These are phyloP conservation scores for Hypsizygus marmoreus DNA, from an alignment of 768 basidiomycete genomes.

Conservation along the genomic window DNA sequence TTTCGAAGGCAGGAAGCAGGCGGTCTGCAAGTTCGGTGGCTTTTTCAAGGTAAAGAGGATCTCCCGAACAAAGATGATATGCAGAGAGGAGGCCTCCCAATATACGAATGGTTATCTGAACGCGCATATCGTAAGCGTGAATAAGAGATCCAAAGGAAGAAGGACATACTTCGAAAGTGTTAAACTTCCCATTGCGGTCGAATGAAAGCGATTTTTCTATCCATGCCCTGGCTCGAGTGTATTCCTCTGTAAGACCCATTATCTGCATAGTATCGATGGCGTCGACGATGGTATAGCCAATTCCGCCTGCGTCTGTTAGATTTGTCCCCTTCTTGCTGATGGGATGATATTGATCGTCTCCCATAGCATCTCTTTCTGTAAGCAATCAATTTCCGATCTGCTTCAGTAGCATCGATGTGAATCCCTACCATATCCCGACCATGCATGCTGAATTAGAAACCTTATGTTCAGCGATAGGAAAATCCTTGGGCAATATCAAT, in stretches of 20 bases:
- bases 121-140: not conserved
- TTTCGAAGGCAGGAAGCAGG: constrained; percentile 80
- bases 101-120: constrained; percentile 88
- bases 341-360: constrained; percentile 91
- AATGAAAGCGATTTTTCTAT: constrained; percentile 68
- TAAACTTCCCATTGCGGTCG: constrained; percentile 79
- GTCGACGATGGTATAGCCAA: constrained; percentile 91
- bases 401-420: too few species aligned
- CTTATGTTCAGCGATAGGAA: constrained; percentile 9
- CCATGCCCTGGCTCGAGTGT: constrained; percentile 79
- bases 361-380: constrained; percentile 89
- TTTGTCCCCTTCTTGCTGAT: constrained; percentile 75
- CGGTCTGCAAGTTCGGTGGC: constrained; percentile 86
- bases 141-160: not conserved
- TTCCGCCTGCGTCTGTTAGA: constrained; percentile 72
- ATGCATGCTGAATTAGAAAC: constrained; percentile 64
- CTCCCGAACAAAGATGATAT: constrained; percentile 75
- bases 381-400: not conserved
- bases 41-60: constrained; percentile 71
- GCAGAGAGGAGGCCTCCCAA: constrained; percentile 90
- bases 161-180: constrained; percentile 80
- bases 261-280: constrained; percentile 88
- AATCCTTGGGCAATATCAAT: not conserved
- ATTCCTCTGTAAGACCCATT: constrained; percentile 84
- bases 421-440: constrained; percentile 71